Evolutionary conservation across 108 stramenopile species (phyloP).

Genomic region (Pseudonitzschia pungens): DNA sequence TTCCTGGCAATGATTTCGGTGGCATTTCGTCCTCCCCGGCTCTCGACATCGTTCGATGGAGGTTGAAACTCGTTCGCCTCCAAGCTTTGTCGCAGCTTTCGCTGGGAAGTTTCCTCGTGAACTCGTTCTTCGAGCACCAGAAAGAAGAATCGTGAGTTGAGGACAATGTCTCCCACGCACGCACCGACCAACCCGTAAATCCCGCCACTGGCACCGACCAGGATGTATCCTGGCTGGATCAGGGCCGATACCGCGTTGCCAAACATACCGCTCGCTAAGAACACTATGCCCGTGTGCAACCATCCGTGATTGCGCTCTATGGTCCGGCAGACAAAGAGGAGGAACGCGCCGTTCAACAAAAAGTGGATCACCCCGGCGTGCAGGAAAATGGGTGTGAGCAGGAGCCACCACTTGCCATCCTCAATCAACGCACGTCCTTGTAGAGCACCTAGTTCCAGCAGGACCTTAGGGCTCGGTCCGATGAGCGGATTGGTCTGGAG

Average conservation of each 20-base stretch:
- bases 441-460: constrained; percentile 84
- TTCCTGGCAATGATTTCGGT: neutral
- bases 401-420: constrained; percentile 76
- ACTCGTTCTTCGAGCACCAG: constrained; percentile 22
- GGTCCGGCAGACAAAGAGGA: constrained; percentile 74
- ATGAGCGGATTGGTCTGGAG: constrained; percentile 83
- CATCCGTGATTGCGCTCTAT: constrained; percentile 84
- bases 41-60: no score
- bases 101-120: constrained; percentile 38
- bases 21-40: no score
- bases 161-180: constrained; percentile 83
- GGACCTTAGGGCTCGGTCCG: constrained; percentile 75
- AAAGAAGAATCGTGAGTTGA: constrained; percentile 78
- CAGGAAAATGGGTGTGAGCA: constrained; percentile 86
- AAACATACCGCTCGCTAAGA: constrained; percentile 73
- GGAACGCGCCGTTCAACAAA: constrained; percentile 72
- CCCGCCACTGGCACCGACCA: constrained; percentile 92
- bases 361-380: constrained; percentile 92
- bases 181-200: constrained; percentile 91
- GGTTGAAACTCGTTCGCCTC: no score
- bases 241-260: constrained; percentile 80
- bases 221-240: constrained; percentile 78
- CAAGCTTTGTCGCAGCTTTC: constrained; percentile 24
- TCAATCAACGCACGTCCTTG: constrained; percentile 70
- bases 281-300: constrained; percentile 54